phyloP scores from a whole-genome alignment of 108 stramenopile genomes.

The Skeletonema tropicum region DNA sequence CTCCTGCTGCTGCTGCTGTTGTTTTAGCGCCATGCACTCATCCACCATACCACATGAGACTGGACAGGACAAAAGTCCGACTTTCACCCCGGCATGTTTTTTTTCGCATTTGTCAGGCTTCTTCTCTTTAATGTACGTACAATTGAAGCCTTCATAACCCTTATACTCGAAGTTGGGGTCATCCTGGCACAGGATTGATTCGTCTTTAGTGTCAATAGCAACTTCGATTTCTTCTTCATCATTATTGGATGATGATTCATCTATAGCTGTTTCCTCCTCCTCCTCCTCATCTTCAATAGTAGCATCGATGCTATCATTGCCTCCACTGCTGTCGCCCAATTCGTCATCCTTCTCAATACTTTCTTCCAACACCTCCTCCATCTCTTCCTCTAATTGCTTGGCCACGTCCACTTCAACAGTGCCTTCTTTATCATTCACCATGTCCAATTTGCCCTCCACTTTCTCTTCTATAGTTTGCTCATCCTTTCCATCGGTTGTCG shows the following conservation, averaged over 20 bases:
- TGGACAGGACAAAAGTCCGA: constrained; percentile 29
- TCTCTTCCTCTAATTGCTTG: constrained; percentile 6
- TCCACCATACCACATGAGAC: constrained; percentile 27
- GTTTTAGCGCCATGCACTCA: constrained; percentile 16
- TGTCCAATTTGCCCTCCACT: not conserved
- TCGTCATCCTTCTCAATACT: not conserved
- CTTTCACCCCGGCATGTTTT: constrained; percentile 17
- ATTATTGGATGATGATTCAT: not conserved
- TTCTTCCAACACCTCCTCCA: constrained; percentile 13
- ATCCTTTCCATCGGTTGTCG: not conserved
- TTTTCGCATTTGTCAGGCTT: constrained; percentile 39
- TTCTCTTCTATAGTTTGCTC: not conserved
- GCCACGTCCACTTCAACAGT: constrained; percentile 8
- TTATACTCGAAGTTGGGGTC: constrained; percentile 37
- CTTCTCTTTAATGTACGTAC: constrained; percentile 31
- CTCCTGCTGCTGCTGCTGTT: not conserved
- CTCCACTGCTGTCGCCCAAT: not conserved
- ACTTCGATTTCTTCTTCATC: not conserved
- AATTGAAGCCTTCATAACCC: constrained; percentile 19
- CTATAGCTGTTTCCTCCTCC: not conserved
- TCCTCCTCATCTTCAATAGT: not conserved
- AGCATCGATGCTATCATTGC: not conserved
- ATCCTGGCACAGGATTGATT: constrained; percentile 7
- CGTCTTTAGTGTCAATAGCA: not conserved
- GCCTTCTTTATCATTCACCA: not conserved